Conservation (phyloP, 73 alveolate species). For the Paramecium sexaurelia region DNA sequence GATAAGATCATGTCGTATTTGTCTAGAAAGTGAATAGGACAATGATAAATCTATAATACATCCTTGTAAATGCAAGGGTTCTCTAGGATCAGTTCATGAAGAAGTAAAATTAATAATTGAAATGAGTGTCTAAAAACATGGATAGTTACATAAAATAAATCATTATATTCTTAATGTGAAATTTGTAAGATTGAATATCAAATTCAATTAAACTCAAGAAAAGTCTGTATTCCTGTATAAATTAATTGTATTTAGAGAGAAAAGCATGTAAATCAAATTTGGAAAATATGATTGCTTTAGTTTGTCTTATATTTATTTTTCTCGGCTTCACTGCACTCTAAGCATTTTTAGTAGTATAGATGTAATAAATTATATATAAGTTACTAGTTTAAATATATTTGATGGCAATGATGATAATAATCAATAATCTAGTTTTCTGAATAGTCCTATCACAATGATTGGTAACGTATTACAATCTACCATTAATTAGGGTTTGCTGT, state of each 20-base stretch:
- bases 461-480: neutral
- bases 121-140: slow-evolving; percentile 46
- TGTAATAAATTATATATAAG: neutral
- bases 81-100: slow-evolving; percentile 33
- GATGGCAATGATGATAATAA: neutral
- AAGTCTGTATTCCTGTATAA: slow-evolving; percentile 54
- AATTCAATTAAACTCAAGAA: neutral
- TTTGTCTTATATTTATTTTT: slow-evolving; percentile 21
- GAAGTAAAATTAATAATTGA: neutral
- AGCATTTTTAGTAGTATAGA: neutral
- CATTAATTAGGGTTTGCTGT: neutral
- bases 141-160: slow-evolving; percentile 49
- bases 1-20: neutral
- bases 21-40: slow-evolving; percentile 49
- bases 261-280: slow-evolving; percentile 45
- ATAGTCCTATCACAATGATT: slow-evolving; percentile 53
- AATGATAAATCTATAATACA: slow-evolving; percentile 2
- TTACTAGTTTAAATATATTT: neutral
- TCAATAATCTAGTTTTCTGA: neutral
- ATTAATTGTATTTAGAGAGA: slow-evolving; percentile 11
- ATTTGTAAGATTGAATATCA: slow-evolving; percentile 33
- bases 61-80: slow-evolving; percentile 52
- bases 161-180: neutral
- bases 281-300: slow-evolving; percentile 21
- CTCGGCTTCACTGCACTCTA: slow-evolving; percentile 20